phyloP scores from a whole-genome alignment of 768 basidiomycete species.

The Leccinum truebloodii region DNA sequence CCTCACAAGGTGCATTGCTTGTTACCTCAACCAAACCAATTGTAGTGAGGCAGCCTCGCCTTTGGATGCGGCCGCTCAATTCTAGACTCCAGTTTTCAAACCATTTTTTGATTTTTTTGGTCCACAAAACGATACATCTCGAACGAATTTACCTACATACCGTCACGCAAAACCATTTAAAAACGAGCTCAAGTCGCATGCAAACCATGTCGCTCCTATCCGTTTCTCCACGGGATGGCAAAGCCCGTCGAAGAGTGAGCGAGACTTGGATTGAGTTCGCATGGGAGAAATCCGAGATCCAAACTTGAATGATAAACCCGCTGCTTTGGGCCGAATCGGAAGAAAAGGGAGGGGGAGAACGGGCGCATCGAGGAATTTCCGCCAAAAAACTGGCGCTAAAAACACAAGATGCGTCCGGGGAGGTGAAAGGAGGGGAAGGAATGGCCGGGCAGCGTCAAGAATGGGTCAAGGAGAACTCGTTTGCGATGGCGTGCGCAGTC shows the following conservation, averaged over 20 bases:
- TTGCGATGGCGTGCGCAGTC: background rate
- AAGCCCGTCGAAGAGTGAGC: background rate
- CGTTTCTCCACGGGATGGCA: background rate
- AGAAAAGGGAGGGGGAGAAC: slow-evolving; percentile 4
- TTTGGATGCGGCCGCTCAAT: background rate
- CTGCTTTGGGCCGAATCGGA: background rate
- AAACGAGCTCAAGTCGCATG: background rate
- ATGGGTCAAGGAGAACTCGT: background rate
- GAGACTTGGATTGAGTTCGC: background rate
- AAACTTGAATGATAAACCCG: background rate
- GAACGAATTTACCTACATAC: background rate
- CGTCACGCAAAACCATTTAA: background rate
- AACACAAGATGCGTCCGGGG: slow-evolving; percentile 5
- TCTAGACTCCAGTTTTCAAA: background rate
- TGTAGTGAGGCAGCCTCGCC: background rate
- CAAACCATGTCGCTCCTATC: background rate
- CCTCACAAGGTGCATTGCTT: background rate
- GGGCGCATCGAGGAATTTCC: slow-evolving; percentile 8
- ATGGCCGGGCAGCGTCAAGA: background rate
- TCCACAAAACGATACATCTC: background rate
- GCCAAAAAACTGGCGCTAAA: slow-evolving; percentile 6
- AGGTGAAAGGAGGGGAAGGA: background rate
- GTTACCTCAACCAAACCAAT: background rate
- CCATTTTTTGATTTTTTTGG: background rate
- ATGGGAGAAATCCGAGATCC: background rate